phyloP scores from a whole-genome alignment of 495 filamentous ascomycete genomes.

The Penicillium pulvis region DNA sequence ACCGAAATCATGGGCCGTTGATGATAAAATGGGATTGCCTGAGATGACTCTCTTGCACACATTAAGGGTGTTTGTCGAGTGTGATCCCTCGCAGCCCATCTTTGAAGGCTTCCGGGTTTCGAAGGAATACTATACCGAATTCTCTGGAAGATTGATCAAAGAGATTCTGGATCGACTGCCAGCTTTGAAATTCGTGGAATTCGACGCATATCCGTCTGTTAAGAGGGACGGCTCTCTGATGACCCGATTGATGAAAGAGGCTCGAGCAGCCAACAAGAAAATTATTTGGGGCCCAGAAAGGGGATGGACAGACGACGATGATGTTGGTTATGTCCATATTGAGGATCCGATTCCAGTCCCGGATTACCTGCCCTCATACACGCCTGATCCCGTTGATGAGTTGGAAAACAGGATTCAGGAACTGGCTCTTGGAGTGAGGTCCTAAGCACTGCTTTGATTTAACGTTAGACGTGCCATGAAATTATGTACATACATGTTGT shows the following conservation, averaged over 20 bases:
- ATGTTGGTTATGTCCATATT: conserved; percentile 11
- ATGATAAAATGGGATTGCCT: conserved; percentile 61
- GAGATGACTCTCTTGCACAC: conserved; percentile 62
- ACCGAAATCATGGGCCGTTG: conserved; percentile 72
- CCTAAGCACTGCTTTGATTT: background rate
- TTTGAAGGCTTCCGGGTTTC: conserved; percentile 73
- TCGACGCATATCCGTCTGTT: conserved; percentile 75
- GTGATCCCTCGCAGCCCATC: conserved; percentile 70
- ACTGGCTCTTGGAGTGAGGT: conserved; percentile 17
- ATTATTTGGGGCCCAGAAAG: conserved; percentile 71
- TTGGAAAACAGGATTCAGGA: conserved; percentile 21
- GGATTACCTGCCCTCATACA: conserved; percentile 8
- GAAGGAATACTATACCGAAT: conserved; percentile 74
- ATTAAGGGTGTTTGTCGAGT: conserved; percentile 76
- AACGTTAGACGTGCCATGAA: conserved; percentile 14
- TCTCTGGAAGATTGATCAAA: conserved; percentile 60
- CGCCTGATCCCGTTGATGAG: conserved; percentile 18
- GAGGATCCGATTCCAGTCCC: conserved; percentile 20
- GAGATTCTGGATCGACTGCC: conserved; percentile 63
- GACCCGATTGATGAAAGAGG: conserved; percentile 61
- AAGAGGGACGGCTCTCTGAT: conserved; percentile 70
- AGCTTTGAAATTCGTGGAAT: conserved; percentile 62
- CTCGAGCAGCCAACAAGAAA: conserved; percentile 48
- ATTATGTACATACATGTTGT: conserved; percentile 23
- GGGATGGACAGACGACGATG: conserved; percentile 57